Evolutionary conservation across 768 basidiomycete species (phyloP), one percentile per base, ranked within the genome.

Genomic region (Suillus subalutaceus): DNA sequence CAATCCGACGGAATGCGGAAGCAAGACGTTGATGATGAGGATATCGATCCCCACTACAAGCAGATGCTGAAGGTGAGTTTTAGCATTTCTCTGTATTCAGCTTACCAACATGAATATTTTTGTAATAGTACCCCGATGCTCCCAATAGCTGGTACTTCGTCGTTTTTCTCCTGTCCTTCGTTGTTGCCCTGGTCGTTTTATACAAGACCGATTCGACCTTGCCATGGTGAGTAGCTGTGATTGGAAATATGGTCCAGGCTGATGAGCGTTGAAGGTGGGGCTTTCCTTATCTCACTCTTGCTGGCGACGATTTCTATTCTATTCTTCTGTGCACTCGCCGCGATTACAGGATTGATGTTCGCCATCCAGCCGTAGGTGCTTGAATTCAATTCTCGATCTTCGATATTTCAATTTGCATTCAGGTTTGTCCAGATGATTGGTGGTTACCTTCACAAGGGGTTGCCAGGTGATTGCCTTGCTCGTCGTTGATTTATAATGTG

Each of bases 351-450:
- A 4, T 72, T 84, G 32, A 67, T 72, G 37, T 81, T 83, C 64
- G 79, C 79, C 69, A 82, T 84, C 55, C 82, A 84, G 65, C 81
- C 83, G 1, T 59, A 59, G 23, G 58, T 59, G 13, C 58, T 7
- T 1, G 30, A 8, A 66, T 69, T 44, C 62, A 6, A 37, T 38
- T 9, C n/a, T 50, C 1, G 16, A 58, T 37, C 56, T 18, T 57
- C 3, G 6, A 50, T 9, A 50, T 20, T 48, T 57, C 12, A 68
- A 6, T 7, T 41, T 41, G 30, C 62, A 20, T 23, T 55, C 55
- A 72, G 75, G 23, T 84, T 87, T 70, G 78, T 84, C 4, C 85
- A 86, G 75, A 84, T 85, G 73, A 72, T 78, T 62, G 77, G 77
- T 13, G 78, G 76, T 6, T 76, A 77, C 67, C 61, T 79, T 2